Evolutionary conservation across 2,329 filamentous ascomycete species (phyloP).

Genomic region (Exophiala spinifera): DNA sequence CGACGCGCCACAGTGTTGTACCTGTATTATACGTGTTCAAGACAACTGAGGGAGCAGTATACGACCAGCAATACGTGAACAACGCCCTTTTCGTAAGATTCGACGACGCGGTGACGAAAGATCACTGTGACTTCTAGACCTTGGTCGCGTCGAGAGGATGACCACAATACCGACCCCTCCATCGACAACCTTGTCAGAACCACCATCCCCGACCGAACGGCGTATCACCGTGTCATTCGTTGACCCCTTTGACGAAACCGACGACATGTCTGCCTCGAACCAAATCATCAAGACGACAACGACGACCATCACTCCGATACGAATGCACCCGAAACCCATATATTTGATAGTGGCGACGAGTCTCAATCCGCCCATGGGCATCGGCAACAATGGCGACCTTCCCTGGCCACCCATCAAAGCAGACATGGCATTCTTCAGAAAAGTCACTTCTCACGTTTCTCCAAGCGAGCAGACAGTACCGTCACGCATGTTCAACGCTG

Average conservation of each 20-base stretch:
- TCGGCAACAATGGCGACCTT: slow-evolving; percentile 72
- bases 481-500: slow-evolving; percentile 56
- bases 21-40: no score
- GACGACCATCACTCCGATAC: slow-evolving; percentile 18
- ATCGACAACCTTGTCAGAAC: slow-evolving; percentile 22
- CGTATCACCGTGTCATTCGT: slow-evolving; percentile 3
- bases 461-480: slow-evolving; percentile 29
- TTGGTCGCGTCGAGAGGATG: slow-evolving; percentile 6
- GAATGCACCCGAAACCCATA: slow-evolving; percentile 25
- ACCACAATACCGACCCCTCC: slow-evolving; percentile 24
- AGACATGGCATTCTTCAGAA: slow-evolving; percentile 94
- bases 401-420: slow-evolving; percentile 86
- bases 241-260: background rate
- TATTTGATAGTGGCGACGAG: slow-evolving; percentile 51
- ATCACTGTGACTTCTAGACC: background rate
- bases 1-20: background rate
- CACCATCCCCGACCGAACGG: slow-evolving; percentile 27
- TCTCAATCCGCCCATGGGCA: slow-evolving; percentile 75
- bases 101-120: no score
- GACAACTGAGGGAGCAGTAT: no score
- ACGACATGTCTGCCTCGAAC: slow-evolving; percentile 4
- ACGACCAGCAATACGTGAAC: no score
- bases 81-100: no score
- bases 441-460: slow-evolving; percentile 62
- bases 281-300: slow-evolving; percentile 25